phyloP scores from a whole-genome alignment of 257 asterid genomes.

The Petrea volubilis region DNA sequence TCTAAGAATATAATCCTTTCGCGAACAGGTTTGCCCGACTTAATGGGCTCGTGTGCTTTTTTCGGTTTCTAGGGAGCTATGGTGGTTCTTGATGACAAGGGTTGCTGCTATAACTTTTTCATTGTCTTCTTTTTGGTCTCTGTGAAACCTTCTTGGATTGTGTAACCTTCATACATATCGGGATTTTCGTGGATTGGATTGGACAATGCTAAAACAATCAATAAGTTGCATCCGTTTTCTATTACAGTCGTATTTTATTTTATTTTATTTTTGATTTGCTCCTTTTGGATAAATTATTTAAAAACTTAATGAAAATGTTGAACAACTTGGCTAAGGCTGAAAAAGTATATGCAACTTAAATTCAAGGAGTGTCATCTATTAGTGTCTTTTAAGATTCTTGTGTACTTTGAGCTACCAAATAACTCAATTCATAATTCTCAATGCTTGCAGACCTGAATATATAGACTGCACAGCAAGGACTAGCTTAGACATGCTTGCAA shows the following conservation, averaged over 20 bases:
- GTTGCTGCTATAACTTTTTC: neutral
- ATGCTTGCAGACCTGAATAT: slow-evolving; percentile 70
- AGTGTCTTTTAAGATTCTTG: neutral
- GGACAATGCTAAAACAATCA: slow-evolving; percentile 1
- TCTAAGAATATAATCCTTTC: slow-evolving; percentile 16
- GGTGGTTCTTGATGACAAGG: neutral
- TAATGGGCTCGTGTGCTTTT: neutral
- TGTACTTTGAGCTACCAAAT: slow-evolving; percentile 3
- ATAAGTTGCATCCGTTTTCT: neutral
- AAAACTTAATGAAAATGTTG: neutral
- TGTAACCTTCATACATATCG: neutral
- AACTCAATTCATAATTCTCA: slow-evolving; percentile 22
- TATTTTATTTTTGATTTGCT: neutral
- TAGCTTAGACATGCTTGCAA: slow-evolving; percentile 86
- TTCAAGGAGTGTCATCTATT: neutral
- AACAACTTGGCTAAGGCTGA: neutral
- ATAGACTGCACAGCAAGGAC: slow-evolving; percentile 96
- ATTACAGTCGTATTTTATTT: neutral
- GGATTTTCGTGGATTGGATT: neutral
- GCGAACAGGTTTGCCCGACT: neutral
- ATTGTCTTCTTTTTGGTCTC: neutral
- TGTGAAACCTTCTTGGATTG: neutral
- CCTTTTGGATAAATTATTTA: neutral
- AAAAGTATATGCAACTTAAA: no score
- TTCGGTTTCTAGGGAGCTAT: neutral